Base-by-base conservation (phyloP, 164 flowering plant genomes). In the Magnolia changhungtana region DNA sequence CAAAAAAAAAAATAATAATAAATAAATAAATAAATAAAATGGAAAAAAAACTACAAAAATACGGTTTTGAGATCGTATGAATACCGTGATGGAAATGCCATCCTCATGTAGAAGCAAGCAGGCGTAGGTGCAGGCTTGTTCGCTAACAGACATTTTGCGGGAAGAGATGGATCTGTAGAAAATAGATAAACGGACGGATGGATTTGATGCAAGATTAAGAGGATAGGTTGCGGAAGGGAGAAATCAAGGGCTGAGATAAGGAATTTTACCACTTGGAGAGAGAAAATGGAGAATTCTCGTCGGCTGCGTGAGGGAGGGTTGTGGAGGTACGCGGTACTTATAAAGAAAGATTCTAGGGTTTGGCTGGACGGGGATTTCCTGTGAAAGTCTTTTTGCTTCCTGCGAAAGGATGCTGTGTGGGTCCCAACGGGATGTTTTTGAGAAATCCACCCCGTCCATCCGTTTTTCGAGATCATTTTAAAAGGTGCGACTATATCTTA, bases 71-170 rank as follows among this genome's bases (percentile, higher is more conserved):
- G 45, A 37, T 7, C 14, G 16, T 9, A 55, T 0, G 52, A 8
- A 59, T n/a, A 23, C 27, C 11, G 80, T 78, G 68, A 78, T 61
- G 29, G 29, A 27, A 27, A 27, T 27, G 29, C 73, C 77, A 68
- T 78, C 77, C 50, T 78, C 80, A 67, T 78, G 73, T 45, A 78
- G 77, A 72, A 78, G 67, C 59, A 78, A 61, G 20, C 69, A 37
- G 14, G 80, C 80, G 51, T 73, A 78, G 51, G 69, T 74, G 69
- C 80, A 78, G 16, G 76, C 80, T 4, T 68, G 3, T 58, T 78
- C 74, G 58, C 37, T 23, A 50, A 63, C 50, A 18, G 80, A 73
- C 80, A 78, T 78, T 16, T 55, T 55, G 49, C 58, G 20, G 37
- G 18, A 9, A 29, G 55, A 63, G 16, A 63, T 64, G 4, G 21